Percentiles rank a stretch among this genome's conserved stretches.
phyloP scores from a whole-genome alignment of 192 early-diverging fungal species.

The Coemansia sp. region DNA sequence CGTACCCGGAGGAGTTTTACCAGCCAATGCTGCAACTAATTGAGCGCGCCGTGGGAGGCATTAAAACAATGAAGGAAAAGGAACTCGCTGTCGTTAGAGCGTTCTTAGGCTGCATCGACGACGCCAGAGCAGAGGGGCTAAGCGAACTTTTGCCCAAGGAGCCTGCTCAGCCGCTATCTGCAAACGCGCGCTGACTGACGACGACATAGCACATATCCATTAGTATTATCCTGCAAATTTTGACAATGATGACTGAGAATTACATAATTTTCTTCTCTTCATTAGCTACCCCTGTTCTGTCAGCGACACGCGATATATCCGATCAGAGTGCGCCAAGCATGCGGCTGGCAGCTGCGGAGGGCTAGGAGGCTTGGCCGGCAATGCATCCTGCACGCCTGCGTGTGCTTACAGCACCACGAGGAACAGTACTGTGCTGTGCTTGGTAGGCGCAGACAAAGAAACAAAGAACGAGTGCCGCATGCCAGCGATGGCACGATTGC shows the following conservation, averaged over 20 bases:
- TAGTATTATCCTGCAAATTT: not conserved
- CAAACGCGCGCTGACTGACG: not conserved
- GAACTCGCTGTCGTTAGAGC: conserved; percentile 23
- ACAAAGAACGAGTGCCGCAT: not conserved
- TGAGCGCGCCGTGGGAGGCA: conserved; percentile 24
- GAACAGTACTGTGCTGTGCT: not conserved
- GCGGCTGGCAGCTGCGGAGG: not conserved
- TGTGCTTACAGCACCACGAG: not conserved
- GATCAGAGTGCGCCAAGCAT: conserved; percentile 5
- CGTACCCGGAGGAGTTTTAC: conserved; percentile 32
- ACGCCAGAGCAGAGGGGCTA: conserved; percentile 13
- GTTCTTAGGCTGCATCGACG: conserved; percentile 33
- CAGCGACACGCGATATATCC: not conserved
- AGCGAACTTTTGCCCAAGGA: conserved; percentile 8
- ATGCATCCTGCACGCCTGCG: not conserved
- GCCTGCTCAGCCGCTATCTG: not conserved
- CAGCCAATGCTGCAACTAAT: conserved; percentile 32
- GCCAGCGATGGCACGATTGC: not conserved
- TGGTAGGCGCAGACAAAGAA: not conserved
- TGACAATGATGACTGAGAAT: not conserved
- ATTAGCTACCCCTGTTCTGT: not conserved
- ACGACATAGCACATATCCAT: not conserved
- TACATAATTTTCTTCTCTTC: not conserved
- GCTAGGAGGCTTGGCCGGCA: conserved; percentile 2
- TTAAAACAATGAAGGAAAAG: conserved; percentile 32